These are phyloP conservation scores for Sclerotinia trifoliorum DNA, from an alignment of 2,329 filamentous ascomycete species.

Conservation along the genomic window DNA sequence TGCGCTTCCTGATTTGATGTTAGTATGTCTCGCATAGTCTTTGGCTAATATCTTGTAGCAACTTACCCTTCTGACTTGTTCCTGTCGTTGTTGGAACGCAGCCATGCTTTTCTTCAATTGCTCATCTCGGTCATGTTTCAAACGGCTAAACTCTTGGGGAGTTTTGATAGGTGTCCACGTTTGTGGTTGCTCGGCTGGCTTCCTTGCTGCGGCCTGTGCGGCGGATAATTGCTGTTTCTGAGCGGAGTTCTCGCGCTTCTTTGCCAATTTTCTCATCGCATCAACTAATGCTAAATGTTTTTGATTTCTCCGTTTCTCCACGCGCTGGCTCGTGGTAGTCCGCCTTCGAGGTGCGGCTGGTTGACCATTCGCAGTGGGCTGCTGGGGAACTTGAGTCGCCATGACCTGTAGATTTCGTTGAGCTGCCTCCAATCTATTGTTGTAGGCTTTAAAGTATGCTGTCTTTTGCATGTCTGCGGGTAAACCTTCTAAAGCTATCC, in stretches of 20 bases:
- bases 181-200: constrained; percentile 65
- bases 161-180: constrained; percentile 55
- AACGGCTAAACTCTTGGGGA: constrained; percentile 83
- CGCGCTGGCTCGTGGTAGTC: constrained; percentile 75
- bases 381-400: constrained; percentile 37
- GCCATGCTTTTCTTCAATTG: constrained; percentile 59
- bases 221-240: constrained; percentile 87
- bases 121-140: constrained; percentile 85
- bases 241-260: constrained; percentile 81
- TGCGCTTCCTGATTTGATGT: constrained; percentile 45
- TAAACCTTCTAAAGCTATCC: constrained; percentile 87
- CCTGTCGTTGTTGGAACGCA: constrained; percentile 43
- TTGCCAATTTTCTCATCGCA: constrained; percentile 90
- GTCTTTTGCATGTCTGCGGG: constrained; percentile 94
- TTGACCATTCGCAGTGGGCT: constrained; percentile 44
- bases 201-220: constrained; percentile 75
- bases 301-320: constrained; percentile 82
- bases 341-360: constrained; percentile 59
- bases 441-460: constrained; percentile 82
- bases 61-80: constrained; percentile 54
- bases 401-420: constrained; percentile 50
- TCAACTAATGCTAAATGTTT: constrained; percentile 88
- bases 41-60: not conserved
- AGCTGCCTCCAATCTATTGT: constrained; percentile 58
- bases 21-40: constrained; percentile 18